phyloP scores from a whole-genome alignment of 1,139 yeast genomes.

The Suhomyces choctaworum region DNA sequence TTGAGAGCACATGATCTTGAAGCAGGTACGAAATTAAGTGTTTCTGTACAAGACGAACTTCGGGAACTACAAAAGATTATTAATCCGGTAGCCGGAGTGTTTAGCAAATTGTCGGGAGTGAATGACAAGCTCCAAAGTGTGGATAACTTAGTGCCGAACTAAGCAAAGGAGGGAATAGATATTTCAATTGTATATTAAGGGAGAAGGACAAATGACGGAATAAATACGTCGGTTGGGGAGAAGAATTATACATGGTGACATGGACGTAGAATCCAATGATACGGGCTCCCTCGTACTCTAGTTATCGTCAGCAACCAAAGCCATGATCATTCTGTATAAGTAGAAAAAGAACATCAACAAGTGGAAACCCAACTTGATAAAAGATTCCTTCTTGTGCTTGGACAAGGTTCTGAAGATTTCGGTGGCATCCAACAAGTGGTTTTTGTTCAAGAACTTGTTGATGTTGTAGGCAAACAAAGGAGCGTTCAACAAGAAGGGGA shows the following conservation, averaged over 20 bases:
- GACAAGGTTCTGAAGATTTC: conserved; percentile 94
- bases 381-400: conserved; percentile 90
- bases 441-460: conserved; percentile 71
- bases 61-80: conserved; percentile 21
- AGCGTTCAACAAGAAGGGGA: conserved; percentile 78
- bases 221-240: neutral
- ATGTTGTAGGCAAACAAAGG: conserved; percentile 85
- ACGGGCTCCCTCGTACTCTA: conserved; percentile 11
- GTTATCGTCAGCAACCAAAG: conserved; percentile 70
- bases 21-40: conserved; percentile 12
- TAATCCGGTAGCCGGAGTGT: conserved; percentile 44
- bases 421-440: conserved; percentile 92
- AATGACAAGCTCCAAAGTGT: conserved; percentile 33
- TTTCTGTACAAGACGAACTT: conserved; percentile 15
- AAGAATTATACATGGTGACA: neutral
- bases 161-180: neutral
- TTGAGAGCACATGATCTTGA: conserved; percentile 9
- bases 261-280: neutral
- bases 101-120: conserved; percentile 32
- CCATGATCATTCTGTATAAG: conserved; percentile 95
- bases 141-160: conserved; percentile 15
- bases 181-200: conserved; percentile 3
- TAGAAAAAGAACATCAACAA: conserved; percentile 91
- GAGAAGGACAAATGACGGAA: neutral
- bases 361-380: conserved; percentile 88